These are phyloP conservation scores for Ganoderma lucidum DNA, from an alignment of 1,284 basidiomycete species.

Conservation along the genomic window DNA sequence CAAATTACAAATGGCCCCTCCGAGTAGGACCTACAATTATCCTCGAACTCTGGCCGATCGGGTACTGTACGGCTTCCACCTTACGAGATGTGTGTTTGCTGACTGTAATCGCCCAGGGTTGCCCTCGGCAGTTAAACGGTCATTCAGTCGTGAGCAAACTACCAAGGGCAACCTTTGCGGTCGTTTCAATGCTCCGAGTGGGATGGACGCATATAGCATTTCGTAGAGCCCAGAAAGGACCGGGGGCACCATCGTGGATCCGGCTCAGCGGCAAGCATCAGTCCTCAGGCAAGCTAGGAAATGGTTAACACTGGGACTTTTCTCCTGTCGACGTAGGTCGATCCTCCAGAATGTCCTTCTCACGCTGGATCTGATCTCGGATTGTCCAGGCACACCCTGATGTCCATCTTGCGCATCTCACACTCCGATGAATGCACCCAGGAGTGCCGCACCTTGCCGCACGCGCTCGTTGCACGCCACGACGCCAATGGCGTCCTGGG, in stretches of 20 bases:
- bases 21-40: background rate
- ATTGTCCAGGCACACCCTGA: background rate
- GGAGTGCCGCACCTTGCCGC: background rate
- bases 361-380: constrained; percentile 14
- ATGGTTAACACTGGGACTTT: background rate
- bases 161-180: background rate
- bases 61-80: background rate
- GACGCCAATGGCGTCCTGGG: background rate
- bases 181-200: background rate
- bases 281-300: background rate
- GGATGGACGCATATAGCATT: background rate
- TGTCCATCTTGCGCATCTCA: constrained; percentile 4
- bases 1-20: background rate
- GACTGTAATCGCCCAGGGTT: background rate
- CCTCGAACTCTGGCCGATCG: background rate
- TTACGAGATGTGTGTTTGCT: background rate
- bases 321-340: background rate
- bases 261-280: background rate
- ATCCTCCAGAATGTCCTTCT: constrained; percentile 8
- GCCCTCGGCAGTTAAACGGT: background rate
- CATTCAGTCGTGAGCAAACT: background rate
- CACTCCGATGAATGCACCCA: constrained; percentile 1
- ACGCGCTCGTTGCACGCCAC: background rate
- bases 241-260: background rate
- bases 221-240: background rate